Conservation (phyloP, 2,329 filamentous ascomycete genomes). For the Cladosporium sphaerospermum region DNA sequence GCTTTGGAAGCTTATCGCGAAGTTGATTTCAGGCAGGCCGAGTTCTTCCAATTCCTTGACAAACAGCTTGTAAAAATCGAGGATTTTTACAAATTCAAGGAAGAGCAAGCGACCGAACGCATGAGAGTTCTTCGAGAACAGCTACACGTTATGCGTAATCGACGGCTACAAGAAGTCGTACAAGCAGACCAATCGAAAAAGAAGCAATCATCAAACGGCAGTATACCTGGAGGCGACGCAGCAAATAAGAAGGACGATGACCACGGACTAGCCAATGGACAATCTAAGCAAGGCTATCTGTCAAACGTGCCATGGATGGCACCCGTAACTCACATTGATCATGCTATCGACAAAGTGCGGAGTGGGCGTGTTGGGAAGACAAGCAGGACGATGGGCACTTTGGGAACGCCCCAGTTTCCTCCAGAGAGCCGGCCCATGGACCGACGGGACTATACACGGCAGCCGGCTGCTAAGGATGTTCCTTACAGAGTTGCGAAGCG, state of each 20-base stretch:
- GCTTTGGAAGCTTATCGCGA: slow-evolving; percentile 54
- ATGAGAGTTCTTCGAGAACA: slow-evolving; percentile 70
- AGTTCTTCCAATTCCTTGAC: slow-evolving; percentile 84
- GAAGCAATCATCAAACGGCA: slow-evolving; percentile 1
- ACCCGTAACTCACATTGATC: slow-evolving; percentile 34
- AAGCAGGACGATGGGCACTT: slow-evolving; percentile 39
- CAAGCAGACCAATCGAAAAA: slow-evolving; percentile 35
- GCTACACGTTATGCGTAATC: slow-evolving; percentile 86
- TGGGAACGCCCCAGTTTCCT: slow-evolving; percentile 34
- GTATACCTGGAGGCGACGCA: slow-evolving; percentile 1
- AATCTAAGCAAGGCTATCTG: neutral
- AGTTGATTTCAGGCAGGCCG: slow-evolving; percentile 66
- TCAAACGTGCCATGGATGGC: slow-evolving; percentile 26
- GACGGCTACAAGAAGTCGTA: slow-evolving; percentile 66
- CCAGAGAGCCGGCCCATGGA: slow-evolving; percentile 19
- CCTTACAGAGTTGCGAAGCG: slow-evolving; percentile 82
- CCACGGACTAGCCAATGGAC: neutral
- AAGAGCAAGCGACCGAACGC: slow-evolving; percentile 72
- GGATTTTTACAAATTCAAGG: slow-evolving; percentile 79
- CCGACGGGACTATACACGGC: slow-evolving; percentile 39
- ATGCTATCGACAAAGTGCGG: slow-evolving; percentile 28
- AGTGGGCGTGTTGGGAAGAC: slow-evolving; percentile 50
- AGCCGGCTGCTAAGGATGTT: slow-evolving; percentile 48
- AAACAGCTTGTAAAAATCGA: slow-evolving; percentile 86
- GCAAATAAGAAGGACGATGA: neutral